Evolutionary conservation across 306 rosid species (phyloP).

Genomic region (Castanea crenata): DNA sequence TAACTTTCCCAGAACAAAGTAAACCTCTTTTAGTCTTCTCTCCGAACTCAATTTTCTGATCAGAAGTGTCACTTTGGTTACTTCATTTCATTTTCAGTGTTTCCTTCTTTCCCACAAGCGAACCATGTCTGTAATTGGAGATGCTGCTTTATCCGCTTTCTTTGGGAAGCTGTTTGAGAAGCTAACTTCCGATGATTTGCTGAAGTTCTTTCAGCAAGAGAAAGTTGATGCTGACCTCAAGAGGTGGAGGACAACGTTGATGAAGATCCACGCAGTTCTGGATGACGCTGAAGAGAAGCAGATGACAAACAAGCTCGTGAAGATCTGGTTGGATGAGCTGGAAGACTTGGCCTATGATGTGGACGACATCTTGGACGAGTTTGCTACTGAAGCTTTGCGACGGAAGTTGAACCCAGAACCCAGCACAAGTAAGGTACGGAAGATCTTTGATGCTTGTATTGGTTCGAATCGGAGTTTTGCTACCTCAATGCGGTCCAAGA

Average conservation of each 20-base stretch:
- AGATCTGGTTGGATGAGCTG: slow-evolving; percentile 14
- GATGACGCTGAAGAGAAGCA: slow-evolving; percentile 6
- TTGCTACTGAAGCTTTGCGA: neutral
- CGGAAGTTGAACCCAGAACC: neutral
- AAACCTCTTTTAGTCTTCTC: too few species aligned
- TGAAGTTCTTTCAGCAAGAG: neutral
- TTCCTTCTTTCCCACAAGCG: too few species aligned
- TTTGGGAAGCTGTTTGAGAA: neutral
- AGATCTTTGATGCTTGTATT: neutral
- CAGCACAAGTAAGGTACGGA: neutral
- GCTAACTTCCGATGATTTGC: neutral
- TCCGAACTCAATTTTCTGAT: too few species aligned
- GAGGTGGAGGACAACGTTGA: neutral
- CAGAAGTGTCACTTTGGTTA: too few species aligned
- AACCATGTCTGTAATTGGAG: too few species aligned
- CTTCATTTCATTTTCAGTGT: too few species aligned
- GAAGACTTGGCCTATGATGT: slow-evolving; percentile 12
- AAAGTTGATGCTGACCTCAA: neutral
- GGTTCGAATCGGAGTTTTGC: neutral
- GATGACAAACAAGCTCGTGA: neutral
- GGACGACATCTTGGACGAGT: slow-evolving; percentile 25
- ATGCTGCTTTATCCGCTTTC: too few species aligned
- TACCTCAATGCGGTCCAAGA: fast-evolving
- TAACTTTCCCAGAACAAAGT: too few species aligned
- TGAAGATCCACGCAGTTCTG: neutral